Conservation (phyloP, 2,329 filamentous ascomycete genomes). For the Waltergamsia citrina region DNA sequence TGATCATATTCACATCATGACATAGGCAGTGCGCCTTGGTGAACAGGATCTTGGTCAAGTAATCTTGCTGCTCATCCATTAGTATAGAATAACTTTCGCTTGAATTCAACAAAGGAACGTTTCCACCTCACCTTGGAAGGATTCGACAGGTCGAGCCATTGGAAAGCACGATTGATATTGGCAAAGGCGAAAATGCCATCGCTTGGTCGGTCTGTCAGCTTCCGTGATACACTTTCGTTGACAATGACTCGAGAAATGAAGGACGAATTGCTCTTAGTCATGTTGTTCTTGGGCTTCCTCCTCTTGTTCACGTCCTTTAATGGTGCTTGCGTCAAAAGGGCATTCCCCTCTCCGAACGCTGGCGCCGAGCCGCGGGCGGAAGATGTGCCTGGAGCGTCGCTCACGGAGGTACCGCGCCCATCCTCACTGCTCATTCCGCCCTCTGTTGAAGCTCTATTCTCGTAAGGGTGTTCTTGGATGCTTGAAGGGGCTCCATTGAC, state of each 20-base stretch:
- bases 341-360: slow-evolving; percentile 80
- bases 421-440: slow-evolving; percentile 48
- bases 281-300: slow-evolving; percentile 94
- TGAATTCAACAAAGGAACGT: no score
- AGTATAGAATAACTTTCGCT: not conserved
- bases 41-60: slow-evolving; percentile 91
- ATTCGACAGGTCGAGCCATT: slow-evolving; percentile 88
- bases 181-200: slow-evolving; percentile 86
- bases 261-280: slow-evolving; percentile 96
- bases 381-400: slow-evolving; percentile 32
- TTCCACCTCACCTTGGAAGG: slow-evolving; percentile 46
- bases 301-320: slow-evolving; percentile 70
- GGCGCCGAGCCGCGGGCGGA: slow-evolving; percentile 39
- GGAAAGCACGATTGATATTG: slow-evolving; percentile 90
- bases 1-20: slow-evolving; percentile 81
- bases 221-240: slow-evolving; percentile 71
- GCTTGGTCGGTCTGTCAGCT: slow-evolving; percentile 65
- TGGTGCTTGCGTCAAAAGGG: slow-evolving; percentile 52
- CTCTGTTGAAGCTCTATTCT: slow-evolving; percentile 51
- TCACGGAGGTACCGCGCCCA: slow-evolving; percentile 41
- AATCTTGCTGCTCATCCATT: slow-evolving; percentile 54
- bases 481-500: slow-evolving; percentile 33
- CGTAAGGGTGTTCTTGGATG: slow-evolving; percentile 53
- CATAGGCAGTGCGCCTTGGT: slow-evolving; percentile 93
- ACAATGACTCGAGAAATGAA: slow-evolving; percentile 96